phyloP scores from a whole-genome alignment of 352 stramenopile species.

The Bremia lactucae region DNA sequence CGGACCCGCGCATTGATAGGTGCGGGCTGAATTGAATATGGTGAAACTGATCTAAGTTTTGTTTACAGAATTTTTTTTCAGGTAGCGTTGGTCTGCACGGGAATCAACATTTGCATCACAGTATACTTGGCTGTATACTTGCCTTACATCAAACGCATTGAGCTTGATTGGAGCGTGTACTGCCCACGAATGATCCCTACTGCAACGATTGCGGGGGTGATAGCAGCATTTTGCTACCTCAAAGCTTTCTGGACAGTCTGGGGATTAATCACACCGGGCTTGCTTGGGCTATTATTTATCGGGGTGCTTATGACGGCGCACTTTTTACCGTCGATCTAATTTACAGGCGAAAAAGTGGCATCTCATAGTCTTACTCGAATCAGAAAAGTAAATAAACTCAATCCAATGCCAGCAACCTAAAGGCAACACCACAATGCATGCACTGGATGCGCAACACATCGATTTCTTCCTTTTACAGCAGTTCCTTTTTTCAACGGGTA shows the following conservation, averaged over 20 bases:
- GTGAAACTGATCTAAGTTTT: conserved; percentile 2
- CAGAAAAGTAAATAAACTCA: conserved; percentile 22
- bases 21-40: not conserved
- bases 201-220: conserved; percentile 59
- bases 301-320: conserved; percentile 88
- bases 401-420: conserved; percentile 4
- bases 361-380: conserved; percentile 1
- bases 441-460: conserved; percentile 36
- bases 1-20: conserved; percentile 41
- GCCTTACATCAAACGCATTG: conserved; percentile 73
- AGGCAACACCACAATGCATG: conserved; percentile 19
- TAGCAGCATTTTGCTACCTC: conserved; percentile 68
- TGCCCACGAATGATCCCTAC: conserved; percentile 87
- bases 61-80: conserved; percentile 78
- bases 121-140: conserved; percentile 81
- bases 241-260: conserved; percentile 87
- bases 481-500: conserved; percentile 38
- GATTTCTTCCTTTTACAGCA: conserved; percentile 3
- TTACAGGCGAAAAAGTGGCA: not conserved
- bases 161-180: conserved; percentile 86
- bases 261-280: conserved; percentile 84
- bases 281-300: conserved; percentile 85
- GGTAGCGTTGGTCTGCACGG: conserved; percentile 60
- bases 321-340: conserved; percentile 85
- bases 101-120: conserved; percentile 81